Percentiles rank a stretch among this genome's conserved stretches.
These are phyloP conservation scores for Vitis hybrid DNA, from an alignment of 177 flowering plant species.

Conservation along the genomic window DNA sequence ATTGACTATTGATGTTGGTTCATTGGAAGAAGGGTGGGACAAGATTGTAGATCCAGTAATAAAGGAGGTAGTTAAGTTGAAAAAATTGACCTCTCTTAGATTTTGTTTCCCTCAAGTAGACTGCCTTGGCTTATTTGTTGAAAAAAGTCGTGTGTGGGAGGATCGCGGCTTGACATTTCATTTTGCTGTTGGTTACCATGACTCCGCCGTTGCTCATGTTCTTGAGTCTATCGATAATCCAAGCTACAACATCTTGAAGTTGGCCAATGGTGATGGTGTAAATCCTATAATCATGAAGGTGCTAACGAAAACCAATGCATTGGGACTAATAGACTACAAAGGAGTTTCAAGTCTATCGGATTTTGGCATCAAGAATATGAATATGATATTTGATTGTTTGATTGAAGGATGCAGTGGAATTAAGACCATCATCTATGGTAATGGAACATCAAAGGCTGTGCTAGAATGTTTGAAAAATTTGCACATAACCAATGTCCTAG, in stretches of 20 bases:
- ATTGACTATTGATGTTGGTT: constrained; percentile 14
- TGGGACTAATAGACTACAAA: constrained; percentile 12
- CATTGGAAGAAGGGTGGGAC: neutral
- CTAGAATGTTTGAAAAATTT: constrained; percentile 8
- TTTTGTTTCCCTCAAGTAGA: constrained; percentile 11
- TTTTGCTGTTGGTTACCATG: constrained; percentile 6
- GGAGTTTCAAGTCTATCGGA: constrained; percentile 7
- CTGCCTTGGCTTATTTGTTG: constrained; percentile 6
- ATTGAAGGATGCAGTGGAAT: constrained; percentile 13
- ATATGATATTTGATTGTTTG: constrained; percentile 4
- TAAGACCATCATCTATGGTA: constrained; percentile 1
- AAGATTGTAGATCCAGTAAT: neutral
- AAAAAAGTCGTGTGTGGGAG: neutral
- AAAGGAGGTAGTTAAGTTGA: constrained; percentile 5
- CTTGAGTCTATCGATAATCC: neutral
- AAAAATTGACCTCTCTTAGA: neutral
- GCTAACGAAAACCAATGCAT: constrained; percentile 1
- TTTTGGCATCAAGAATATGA: constrained; percentile 3
- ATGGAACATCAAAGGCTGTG: neutral
- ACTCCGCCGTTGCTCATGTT: neutral
- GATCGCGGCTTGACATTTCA: neutral
- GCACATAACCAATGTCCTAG: neutral
- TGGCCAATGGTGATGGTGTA: constrained; percentile 1
- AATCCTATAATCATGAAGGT: neutral
- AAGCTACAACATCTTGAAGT: constrained; percentile 2